These are phyloP conservation scores for Coemansia sp. DNA, from an alignment of 192 early-diverging fungal species.

Conservation along the genomic window DNA sequence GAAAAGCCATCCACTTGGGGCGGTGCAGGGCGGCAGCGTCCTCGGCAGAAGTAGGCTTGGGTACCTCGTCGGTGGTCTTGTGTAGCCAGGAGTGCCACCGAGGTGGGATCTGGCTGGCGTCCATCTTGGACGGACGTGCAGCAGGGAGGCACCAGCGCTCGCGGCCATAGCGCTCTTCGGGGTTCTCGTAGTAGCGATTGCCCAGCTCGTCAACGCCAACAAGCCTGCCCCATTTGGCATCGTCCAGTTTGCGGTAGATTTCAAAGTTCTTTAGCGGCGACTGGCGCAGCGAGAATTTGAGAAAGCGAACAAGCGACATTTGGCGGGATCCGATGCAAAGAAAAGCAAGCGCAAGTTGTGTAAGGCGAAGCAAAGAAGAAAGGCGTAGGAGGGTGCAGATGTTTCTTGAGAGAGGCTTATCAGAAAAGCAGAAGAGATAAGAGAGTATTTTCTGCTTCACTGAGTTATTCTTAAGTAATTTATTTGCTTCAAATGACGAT, in stretches of 20 bases:
- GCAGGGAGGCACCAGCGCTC: constrained; percentile 76
- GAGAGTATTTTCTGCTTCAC: background rate
- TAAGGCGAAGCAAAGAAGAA: background rate
- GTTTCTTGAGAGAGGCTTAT: background rate
- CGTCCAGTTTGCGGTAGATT: constrained; percentile 51
- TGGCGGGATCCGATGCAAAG: background rate
- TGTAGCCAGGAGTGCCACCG: constrained; percentile 66
- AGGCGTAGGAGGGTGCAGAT: background rate
- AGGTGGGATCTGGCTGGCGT: constrained; percentile 67
- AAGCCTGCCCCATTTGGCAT: constrained; percentile 66
- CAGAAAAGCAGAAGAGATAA: background rate
- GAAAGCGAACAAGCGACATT: constrained; percentile 50
- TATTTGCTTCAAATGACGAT: background rate
- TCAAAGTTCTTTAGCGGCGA: constrained; percentile 52
- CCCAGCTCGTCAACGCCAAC: constrained; percentile 71
- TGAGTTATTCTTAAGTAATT: background rate
- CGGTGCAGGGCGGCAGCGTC: constrained; percentile 28
- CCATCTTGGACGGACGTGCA: constrained; percentile 44
- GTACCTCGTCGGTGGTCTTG: constrained; percentile 46
- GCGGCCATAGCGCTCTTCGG: constrained; percentile 71
- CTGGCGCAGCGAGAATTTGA: constrained; percentile 40
- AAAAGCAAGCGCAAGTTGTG: background rate
- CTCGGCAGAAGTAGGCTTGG: constrained; percentile 23
- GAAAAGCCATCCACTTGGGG: constrained; percentile 53
- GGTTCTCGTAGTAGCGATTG: constrained; percentile 76